Conservation (phyloP, 331 rosid genomes). For the Pyracantha coccinea region DNA sequence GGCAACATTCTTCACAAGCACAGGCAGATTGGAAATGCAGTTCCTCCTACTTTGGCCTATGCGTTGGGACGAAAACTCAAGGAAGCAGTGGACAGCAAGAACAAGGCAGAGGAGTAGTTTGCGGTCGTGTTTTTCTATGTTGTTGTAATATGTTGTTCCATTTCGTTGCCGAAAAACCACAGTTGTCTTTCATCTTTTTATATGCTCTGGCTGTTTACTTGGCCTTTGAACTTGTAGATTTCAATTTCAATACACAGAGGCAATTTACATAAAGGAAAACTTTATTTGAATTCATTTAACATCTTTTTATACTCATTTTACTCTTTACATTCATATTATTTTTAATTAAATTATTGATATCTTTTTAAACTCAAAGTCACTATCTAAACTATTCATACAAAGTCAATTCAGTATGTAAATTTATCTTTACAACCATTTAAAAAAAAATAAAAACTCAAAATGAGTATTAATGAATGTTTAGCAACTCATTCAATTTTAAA, state of each 20-base stretch:
- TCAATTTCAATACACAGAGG: neutral
- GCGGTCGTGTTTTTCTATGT: neutral
- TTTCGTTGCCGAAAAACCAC: neutral
- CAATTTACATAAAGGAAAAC: too few species aligned
- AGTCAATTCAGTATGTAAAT: too few species aligned
- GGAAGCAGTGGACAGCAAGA: conserved; percentile 49
- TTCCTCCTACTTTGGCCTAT: conserved; percentile 87
- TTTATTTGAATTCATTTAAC: too few species aligned
- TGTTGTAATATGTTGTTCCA: neutral
- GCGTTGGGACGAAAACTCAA: conserved; percentile 74
- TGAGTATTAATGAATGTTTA: too few species aligned
- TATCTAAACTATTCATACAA: too few species aligned
- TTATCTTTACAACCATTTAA: too few species aligned
- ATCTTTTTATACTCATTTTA: too few species aligned
- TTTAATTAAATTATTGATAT: too few species aligned
- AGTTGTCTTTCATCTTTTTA: neutral
- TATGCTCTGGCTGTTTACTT: neutral
- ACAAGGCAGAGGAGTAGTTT: neutral
- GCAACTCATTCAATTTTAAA: too few species aligned
- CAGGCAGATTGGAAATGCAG: conserved; percentile 98
- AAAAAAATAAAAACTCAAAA: too few species aligned
- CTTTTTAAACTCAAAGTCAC: too few species aligned
- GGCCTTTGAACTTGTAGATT: neutral
- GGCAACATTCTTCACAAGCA: conserved; percentile 82
- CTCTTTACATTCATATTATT: too few species aligned